Base-by-base conservation (phyloP, 371 early-diverging fungal species). In the Mortierella sp. region DNA sequence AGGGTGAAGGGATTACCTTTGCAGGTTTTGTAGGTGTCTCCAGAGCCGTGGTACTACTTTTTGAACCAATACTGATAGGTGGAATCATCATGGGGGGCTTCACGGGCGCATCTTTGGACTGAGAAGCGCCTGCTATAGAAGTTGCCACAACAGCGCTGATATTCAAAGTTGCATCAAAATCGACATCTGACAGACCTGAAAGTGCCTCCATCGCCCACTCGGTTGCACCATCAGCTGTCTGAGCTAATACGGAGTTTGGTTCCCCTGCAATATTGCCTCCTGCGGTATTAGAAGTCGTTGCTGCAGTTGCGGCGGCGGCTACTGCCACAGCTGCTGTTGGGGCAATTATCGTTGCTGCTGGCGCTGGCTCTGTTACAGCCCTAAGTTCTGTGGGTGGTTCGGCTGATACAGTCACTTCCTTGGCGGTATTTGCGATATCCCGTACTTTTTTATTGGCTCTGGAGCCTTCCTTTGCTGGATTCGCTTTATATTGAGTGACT, bases 401-500 rank as follows among this genome's bases (percentile, higher is more conserved):
- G 9, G 26, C 62, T 10, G 43, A 20, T 3, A 57, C 55, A 3
- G 59, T 30, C 5, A 43, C 43, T 9, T 77, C 77, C 64, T 68
- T 77, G 45, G 52, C 43, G n/a, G 55, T 18, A 3, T 47, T 58
- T 1, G 43, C n/a, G 20, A 59, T 61, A 35, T 71, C 71, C 16
- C 70, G 73, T 43, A 68, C 39, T 32, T 78, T 73, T 49, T 73
- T 78, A 24, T 66, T 70, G 9, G 59, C 26, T 24, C 63, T 58
- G 26, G 77, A 64, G 32, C 64, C 57, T 18, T 73, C 73, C 24
- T 69, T 70, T 40, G 72, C 5, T 14, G 78, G 72, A 35, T 77
- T 77, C 30, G 78, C 64, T 66, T 73, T 81, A 63, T 81, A 81
- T 43, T 72, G 73, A 9, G 81, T 81, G 49, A 75, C 63, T 2